Evolutionary conservation across 768 basidiomycete species (phyloP), one percentile per base, ranked within the genome.

Genomic region (Crassisporium funariophilum): DNA sequence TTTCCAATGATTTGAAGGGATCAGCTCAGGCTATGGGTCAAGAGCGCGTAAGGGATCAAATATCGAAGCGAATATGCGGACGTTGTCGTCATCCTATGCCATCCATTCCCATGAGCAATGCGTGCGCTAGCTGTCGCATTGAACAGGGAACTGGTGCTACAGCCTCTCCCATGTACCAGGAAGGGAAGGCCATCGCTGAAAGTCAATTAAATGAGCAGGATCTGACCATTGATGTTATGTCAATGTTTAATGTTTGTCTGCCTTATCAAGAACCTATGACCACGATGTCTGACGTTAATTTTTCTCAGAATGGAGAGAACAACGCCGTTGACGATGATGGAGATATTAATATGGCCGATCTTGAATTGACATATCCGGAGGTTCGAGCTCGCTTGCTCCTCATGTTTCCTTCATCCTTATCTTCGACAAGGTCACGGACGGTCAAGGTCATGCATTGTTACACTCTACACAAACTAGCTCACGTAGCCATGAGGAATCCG

Each of bases 361-460:
- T 48, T 22, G 46, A 50, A 22, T 38, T 50, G 19, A 4, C 43
- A 19, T 54, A 52, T 50, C 50, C 47, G 10, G 29, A 31, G 29
- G 29, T 31, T n/a, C 10, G 29, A 31, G n/a, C n/a, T 31, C 29
- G 10, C 11, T 31, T n/a, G 29, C 29, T n/a, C 29, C 10, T 31
- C 29, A 31, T 31, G n/a, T 3, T 31, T 3, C 5, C n/a, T 11
- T 29, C 27, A 29, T 29, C 8, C 7, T 31, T 11, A 31, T n/a
- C 2, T 31, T 7, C 27, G 29, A 31, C 10, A 31, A 31, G 29
- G 29, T 31, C n/a, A 31, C n/a, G 5, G 29, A 31, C n/a, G 2
- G 29, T 5, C 11, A 31, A 31, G 29, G 10, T 31, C 11, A 11
- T 31, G 5, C 10, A 31, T 10, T 11, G 29, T 5, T 31, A n/a